A percentile compares a stretch with the other conserved stretches of the same genome.
phyloP scores from a whole-genome alignment of 257 asterid genomes.

The Solanum habrochaites region DNA sequence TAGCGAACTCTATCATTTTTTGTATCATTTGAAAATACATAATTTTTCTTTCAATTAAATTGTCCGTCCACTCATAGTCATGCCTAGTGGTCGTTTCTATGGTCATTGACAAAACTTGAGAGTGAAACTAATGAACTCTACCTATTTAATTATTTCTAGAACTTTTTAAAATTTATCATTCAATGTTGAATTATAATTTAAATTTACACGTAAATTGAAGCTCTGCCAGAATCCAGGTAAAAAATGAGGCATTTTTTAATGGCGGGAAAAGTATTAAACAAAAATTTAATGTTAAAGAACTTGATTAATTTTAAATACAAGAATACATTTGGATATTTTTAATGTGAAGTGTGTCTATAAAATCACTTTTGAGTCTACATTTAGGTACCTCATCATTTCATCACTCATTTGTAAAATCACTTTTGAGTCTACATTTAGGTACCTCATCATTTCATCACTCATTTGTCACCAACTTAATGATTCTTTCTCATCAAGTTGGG shows the following conservation, averaged over 20 bases:
- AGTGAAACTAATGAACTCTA: too few relatives aligned
- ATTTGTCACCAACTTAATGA: background rate
- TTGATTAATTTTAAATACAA: background rate
- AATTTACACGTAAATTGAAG: background rate
- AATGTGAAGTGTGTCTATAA: background rate
- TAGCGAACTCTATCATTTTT: too few relatives aligned
- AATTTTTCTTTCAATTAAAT: too few relatives aligned
- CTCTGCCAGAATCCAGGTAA: background rate
- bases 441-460: background rate
- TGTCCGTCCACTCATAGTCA: too few relatives aligned
- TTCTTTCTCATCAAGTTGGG: background rate
- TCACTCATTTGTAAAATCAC: background rate
- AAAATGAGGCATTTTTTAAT: background rate
- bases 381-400: background rate
- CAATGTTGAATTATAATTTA: background rate
- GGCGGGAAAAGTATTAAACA: background rate
- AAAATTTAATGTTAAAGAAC: background rate
- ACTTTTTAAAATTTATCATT: too few relatives aligned
- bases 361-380: background rate
- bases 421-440: background rate
- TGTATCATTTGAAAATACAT: too few relatives aligned
- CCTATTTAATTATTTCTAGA: too few relatives aligned
- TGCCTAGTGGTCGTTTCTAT: too few relatives aligned
- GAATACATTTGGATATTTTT: background rate
- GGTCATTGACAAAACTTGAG: too few relatives aligned